phyloP scores from a whole-genome alignment of 495 filamentous ascomycete species.

The Trichoderma reesei region DNA sequence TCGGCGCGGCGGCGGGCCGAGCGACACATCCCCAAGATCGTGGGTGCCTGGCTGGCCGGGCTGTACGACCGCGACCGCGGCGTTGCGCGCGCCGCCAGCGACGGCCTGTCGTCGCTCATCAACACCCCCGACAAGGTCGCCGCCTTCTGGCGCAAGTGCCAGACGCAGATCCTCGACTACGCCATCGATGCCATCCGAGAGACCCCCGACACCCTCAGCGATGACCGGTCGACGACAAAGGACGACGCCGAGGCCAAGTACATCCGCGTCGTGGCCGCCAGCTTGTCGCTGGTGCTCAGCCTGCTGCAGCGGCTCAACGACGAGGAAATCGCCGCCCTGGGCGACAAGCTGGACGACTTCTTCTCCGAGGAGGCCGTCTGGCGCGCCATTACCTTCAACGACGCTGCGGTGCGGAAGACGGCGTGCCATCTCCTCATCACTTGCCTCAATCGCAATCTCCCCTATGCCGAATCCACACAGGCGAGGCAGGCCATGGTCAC shows the following conservation, averaged over 20 bases:
- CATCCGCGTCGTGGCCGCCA: conserved; percentile 62
- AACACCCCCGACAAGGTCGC: conserved; percentile 65
- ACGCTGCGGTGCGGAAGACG: conserved; percentile 61
- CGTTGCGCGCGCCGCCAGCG: conserved; percentile 60
- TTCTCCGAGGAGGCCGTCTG: conserved; percentile 59
- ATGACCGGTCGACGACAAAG: conserved; percentile 68
- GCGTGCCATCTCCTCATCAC: conserved; percentile 57
- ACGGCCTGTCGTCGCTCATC: conserved; percentile 65
- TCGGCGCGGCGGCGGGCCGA: conserved; percentile 71
- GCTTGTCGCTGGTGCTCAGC: conserved; percentile 45
- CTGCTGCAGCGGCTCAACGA: conserved; percentile 38
- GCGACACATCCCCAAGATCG: conserved; percentile 61
- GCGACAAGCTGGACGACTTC: conserved; percentile 42
- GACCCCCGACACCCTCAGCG: conserved; percentile 70
- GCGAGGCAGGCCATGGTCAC: conserved; percentile 58
- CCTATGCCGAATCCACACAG: conserved; percentile 36
- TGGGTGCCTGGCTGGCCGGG: conserved; percentile 82
- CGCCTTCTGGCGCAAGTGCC: conserved; percentile 67
- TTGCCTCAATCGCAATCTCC: conserved; percentile 44
- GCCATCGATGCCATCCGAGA: conserved; percentile 71
- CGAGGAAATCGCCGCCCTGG: conserved; percentile 43
- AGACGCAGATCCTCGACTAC: conserved; percentile 66
- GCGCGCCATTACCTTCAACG: conserved; percentile 57
- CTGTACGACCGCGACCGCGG: conserved; percentile 73
- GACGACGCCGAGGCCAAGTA: conserved; percentile 84